phyloP scores from a whole-genome alignment of 2,329 filamentous ascomycete genomes.

The Colletotrichum sidae region DNA sequence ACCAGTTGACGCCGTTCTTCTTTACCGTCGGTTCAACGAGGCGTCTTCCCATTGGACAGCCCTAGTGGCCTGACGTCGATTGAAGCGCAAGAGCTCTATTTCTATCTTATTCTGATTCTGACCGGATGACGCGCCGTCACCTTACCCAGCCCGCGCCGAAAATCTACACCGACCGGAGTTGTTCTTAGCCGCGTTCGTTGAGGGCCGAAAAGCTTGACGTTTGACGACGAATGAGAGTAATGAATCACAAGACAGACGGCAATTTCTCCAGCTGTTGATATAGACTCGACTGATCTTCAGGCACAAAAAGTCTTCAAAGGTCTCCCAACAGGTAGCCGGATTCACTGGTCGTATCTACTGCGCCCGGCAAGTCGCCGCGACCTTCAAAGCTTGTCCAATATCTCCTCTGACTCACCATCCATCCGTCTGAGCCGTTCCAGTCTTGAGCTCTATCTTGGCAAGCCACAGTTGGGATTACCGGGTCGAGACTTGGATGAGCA shows the following conservation, averaged over 20 bases:
- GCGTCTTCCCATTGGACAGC: neutral
- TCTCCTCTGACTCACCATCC: neutral
- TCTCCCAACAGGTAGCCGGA: neutral
- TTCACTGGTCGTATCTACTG: neutral
- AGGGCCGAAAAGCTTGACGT: too few relatives aligned
- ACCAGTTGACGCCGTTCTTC: too few relatives aligned
- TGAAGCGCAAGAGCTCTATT: constrained; percentile 4
- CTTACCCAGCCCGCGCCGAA: too few relatives aligned
- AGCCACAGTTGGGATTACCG: neutral
- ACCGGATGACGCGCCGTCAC: too few relatives aligned
- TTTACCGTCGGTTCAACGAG: neutral
- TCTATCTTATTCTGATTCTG: neutral
- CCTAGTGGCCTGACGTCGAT: constrained; percentile 1
- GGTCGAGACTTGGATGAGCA: too few relatives aligned
- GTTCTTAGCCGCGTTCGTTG: too few relatives aligned
- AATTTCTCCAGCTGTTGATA: too few relatives aligned
- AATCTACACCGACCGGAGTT: too few relatives aligned
- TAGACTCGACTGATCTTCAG: too few relatives aligned
- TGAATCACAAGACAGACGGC: too few relatives aligned
- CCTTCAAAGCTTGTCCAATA: neutral
- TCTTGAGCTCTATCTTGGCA: neutral
- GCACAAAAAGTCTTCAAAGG: too few relatives aligned
- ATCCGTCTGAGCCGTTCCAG: constrained; percentile 3
- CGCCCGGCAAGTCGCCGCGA: constrained; percentile 11
- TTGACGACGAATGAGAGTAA: too few relatives aligned